Evolutionary conservation across 2,329 filamentous ascomycete genomes (phyloP), one percentile per base, ranked within the genome.

Genomic region (Aspergillus chevalieri): DNA sequence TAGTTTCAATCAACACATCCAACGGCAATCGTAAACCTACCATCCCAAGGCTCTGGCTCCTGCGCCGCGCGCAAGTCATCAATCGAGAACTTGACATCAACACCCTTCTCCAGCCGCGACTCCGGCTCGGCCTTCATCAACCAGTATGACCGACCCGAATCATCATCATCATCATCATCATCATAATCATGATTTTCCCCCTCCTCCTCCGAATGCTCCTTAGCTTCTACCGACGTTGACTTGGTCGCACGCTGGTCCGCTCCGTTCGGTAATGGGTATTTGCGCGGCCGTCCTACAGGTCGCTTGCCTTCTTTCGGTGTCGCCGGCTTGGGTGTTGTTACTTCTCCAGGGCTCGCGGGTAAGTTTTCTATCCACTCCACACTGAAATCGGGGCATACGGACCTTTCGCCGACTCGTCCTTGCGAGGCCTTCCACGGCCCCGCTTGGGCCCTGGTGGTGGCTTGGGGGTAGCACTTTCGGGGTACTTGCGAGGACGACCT

Each of bases 21-120:
- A 42, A 67, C 49, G 67, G 62, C 46, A 49, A 1, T 42, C 4
- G 42, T 43, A 33, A 36, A 76, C 81, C 65, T 72, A 87, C 89
- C 93, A 70, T 94, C 87, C 93, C 93, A 98, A 1, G 88, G 85
- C 64, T 97, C 92, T 1, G 92, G 89, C 60, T 81, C 79, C 0
- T 76, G 83, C 61, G 82, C 86, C 0, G 81, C 79, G 12, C 80
- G 79, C 33, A 98, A 73, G 65, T 97, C 91, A 61, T 97, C 90
- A 61, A 98, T 96, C 1, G 90, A 94, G 71, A 97, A 98, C 57
- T 83, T 86, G 43, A 96, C 89, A 65, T 97, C 91, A 46, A 87
- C 76, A 1, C 90, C 92, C 48, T 90, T 92, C 66, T 95, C 89
- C 14, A 90, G 73, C 5, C 93, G 85, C 3, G 89, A 83, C 60